phyloP scores from a whole-genome alignment of 192 early-diverging fungal species.

The Mortierella antarctica region DNA sequence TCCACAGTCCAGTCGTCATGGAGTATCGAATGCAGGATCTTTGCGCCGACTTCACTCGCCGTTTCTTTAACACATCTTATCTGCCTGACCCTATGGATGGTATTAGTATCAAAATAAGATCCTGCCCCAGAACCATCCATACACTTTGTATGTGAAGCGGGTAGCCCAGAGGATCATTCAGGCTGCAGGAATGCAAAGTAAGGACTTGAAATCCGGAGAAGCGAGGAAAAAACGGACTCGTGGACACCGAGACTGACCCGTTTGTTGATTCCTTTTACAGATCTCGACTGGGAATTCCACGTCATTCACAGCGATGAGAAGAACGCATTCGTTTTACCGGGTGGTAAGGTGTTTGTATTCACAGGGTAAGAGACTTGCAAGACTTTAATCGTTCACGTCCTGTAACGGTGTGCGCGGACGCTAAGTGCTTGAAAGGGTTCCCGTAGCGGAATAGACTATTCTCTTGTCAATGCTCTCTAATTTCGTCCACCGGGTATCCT shows the following conservation, averaged over 20 bases:
- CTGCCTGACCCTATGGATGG: no score
- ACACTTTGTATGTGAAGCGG: constrained; percentile 69
- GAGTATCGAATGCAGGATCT: neutral
- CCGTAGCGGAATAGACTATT: no score
- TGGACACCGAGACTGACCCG: neutral
- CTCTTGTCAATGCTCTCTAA: neutral
- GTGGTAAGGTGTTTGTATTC: constrained; percentile 98
- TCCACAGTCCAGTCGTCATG: no score
- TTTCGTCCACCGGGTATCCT: neutral
- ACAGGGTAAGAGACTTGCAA: constrained; percentile 60
- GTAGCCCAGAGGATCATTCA: constrained; percentile 79
- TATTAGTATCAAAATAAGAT: constrained; percentile 67
- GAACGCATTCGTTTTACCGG: constrained; percentile 97
- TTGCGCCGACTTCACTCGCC: neutral
- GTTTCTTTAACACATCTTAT: neutral
- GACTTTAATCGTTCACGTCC: neutral
- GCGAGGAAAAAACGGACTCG: neutral
- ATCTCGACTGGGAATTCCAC: constrained; percentile 91
- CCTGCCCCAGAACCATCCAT: constrained; percentile 73
- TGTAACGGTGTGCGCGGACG: neutral
- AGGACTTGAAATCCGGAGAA: neutral
- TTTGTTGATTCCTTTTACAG: constrained; percentile 5
- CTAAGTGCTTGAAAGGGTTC: neutral
- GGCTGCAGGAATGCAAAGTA: constrained; percentile 73
- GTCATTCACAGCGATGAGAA: constrained; percentile 83